Evolutionary conservation across 495 filamentous ascomycete species (phyloP), one percentile per base, ranked within the genome.

Genomic region (Peziza echinospora): DNA sequence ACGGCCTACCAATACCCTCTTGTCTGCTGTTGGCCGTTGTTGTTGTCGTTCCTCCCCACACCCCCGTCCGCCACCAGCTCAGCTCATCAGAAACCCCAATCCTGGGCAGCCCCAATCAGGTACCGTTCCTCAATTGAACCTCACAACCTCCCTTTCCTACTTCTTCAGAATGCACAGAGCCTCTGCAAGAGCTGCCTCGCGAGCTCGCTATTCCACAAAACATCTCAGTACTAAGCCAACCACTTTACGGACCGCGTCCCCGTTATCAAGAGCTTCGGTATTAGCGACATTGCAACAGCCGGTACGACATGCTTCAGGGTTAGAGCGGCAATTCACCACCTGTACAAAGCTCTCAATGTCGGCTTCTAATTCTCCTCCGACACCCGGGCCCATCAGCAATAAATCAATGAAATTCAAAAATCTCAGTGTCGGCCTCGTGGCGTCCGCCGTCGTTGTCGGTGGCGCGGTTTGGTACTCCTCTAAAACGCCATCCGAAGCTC

Each of bases 401-500:
- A n/a, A n/a, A 37, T 17, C 30, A 13, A 37, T 37, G 30, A 37
- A 37, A 37, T 1, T 37, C 49, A 21, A 22, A 39, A 37, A 23
- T 37, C 25, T 45, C 46, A 4, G 11, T 24, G 21, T 41, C 30
- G 5, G 37, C 25, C 22, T 26, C 39, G 43, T 7, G 16, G 25
- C 9, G 34, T 25, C 19, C 54, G 26, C 23, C 50, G 11, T 46
- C 44, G 24, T 28, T 44, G 5, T 43, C 39, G 23, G 25, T 22
- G 5, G 21, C 24, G 30, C 30, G 30, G 30, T 37, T 13, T 37
- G 30, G 30, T 37, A 37, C 19, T 37, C 30, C 19, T 13, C 30
- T 11, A 37, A 37, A 37, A 37, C 30, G 23, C 50, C 7, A 40
- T 19, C 1, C 22, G 44, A 21, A 47, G 41, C 41, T 34, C 40